Percentiles rank a stretch among this genome's conserved stretches.
These are phyloP conservation scores for Trichomonas tenax DNA, from an alignment of 208 protist species.

Conservation along the genomic window DNA sequence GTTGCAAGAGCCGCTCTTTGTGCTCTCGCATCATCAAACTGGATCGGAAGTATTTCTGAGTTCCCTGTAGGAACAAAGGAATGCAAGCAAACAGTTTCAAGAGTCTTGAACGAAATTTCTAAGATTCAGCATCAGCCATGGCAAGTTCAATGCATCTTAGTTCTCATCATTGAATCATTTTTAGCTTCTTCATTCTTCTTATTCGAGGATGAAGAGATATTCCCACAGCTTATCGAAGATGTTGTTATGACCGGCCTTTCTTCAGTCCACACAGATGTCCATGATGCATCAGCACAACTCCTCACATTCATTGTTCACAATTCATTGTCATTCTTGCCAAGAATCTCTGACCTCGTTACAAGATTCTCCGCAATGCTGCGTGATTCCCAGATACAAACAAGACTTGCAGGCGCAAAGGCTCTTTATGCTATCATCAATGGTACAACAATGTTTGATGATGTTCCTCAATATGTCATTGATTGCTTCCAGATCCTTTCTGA, in stretches of 20 bases:
- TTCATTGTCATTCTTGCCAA: neutral
- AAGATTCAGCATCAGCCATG: neutral
- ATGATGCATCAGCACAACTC: neutral
- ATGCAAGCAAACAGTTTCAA: neutral
- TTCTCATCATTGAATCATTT: neutral
- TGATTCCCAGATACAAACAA: neutral
- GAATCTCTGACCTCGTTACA: neutral
- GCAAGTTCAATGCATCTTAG: neutral
- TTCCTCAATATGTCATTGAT: conserved; percentile 1
- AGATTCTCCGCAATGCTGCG: neutral
- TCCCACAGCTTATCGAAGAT: neutral
- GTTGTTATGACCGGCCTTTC: neutral
- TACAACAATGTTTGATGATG: neutral
- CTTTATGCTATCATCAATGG: neutral
- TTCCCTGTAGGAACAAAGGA: neutral
- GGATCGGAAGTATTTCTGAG: neutral
- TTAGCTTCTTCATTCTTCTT: neutral
- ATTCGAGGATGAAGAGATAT: neutral
- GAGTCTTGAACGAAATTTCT: neutral
- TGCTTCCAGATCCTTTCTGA: neutral
- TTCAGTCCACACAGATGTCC: neutral
- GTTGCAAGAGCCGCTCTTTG: neutral
- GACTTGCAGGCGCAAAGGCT: neutral
- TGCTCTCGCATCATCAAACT: neutral
- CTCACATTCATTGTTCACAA: neutral